phyloP scores from a whole-genome alignment of 768 basidiomycete species.

The Tricholoma terreum region DNA sequence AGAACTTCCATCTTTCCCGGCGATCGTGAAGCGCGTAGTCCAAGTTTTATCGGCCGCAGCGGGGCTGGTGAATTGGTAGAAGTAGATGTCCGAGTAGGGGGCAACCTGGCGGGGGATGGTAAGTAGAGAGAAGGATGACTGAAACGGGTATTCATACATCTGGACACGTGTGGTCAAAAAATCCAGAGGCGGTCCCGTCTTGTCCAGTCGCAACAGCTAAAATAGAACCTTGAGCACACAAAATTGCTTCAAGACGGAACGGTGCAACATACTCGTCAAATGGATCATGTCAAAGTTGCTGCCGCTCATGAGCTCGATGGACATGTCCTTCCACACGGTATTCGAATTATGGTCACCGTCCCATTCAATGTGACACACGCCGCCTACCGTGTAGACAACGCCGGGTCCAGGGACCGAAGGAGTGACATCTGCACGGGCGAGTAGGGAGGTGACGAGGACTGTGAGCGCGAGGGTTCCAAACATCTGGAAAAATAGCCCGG shows the following conservation, averaged over 20 bases:
- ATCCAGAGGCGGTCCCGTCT: slow-evolving; percentile 59
- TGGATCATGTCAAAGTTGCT: slow-evolving; percentile 66
- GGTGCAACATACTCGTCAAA: slow-evolving; percentile 52
- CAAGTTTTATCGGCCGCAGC: slow-evolving; percentile 44
- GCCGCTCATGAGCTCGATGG: slow-evolving; percentile 80
- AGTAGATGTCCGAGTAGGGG: slow-evolving; percentile 68
- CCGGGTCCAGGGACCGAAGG: slow-evolving; percentile 64
- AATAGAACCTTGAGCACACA: neutral
- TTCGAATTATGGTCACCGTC: slow-evolving; percentile 45
- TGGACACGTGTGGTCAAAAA: slow-evolving; percentile 63
- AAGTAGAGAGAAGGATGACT: neutral
- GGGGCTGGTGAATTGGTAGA: slow-evolving; percentile 69
- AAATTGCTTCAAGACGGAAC: neutral
- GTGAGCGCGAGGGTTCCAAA: slow-evolving; percentile 36
- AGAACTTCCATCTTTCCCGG: slow-evolving; percentile 43
- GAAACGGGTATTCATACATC: slow-evolving; percentile 39
- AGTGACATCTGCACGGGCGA: slow-evolving; percentile 52
- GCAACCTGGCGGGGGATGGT: slow-evolving; percentile 42
- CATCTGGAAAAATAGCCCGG: slow-evolving; percentile 27
- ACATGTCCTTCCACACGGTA: slow-evolving; percentile 66
- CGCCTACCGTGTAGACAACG: slow-evolving; percentile 53
- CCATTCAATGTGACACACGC: slow-evolving; percentile 59
- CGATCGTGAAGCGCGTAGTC: slow-evolving; percentile 79
- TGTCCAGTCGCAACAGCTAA: slow-evolving; percentile 59
- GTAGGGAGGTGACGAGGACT: slow-evolving; percentile 34